Conservation (phyloP, 176 grass and related monocot genomes). For the Rhynchospora tenuis region DNA sequence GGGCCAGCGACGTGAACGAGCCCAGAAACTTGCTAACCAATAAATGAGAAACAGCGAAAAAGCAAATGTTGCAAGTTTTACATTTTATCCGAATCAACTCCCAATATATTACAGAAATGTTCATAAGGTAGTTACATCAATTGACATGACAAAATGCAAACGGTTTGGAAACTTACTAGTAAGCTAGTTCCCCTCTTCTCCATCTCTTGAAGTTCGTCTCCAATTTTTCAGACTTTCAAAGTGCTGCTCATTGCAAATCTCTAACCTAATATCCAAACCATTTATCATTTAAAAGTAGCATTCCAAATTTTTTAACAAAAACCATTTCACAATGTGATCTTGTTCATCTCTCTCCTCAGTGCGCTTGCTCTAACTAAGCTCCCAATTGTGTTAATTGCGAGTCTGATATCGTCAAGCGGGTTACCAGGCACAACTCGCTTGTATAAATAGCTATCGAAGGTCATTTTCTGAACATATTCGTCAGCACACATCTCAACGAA, state of each 20-base stretch:
- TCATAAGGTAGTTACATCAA: neutral
- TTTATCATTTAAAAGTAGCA: neutral
- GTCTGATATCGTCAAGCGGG: conserved; percentile 89
- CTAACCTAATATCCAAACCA: neutral
- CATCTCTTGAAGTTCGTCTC: neutral
- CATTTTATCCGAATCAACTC: neutral
- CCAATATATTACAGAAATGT: conserved; percentile 5
- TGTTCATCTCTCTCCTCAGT: conserved; percentile 81
- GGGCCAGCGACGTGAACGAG: too few relatives aligned
- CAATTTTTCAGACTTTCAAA: neutral
- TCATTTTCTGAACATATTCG: conserved; percentile 98
- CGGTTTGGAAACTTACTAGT: neutral
- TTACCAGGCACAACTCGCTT: conserved; percentile 96
- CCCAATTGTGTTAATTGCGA: conserved; percentile 91
- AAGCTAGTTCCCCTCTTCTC: neutral
- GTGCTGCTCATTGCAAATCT: neutral
- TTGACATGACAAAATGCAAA: neutral
- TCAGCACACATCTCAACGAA: conserved; percentile 99
- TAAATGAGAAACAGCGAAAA: too few relatives aligned
- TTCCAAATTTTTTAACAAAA: neutral
- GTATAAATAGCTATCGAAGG: conserved; percentile 98
- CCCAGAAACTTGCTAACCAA: too few relatives aligned
- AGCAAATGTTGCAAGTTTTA: neutral
- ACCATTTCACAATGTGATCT: conserved; percentile 66
- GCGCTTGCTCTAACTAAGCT: conserved; percentile 88